A percentile compares a stretch with the other conserved stretches of the same genome.
These are phyloP conservation scores for Pseudogymnoascus verrucosus DNA, from an alignment of 2,329 filamentous ascomycete genomes.

Conservation along the genomic window DNA sequence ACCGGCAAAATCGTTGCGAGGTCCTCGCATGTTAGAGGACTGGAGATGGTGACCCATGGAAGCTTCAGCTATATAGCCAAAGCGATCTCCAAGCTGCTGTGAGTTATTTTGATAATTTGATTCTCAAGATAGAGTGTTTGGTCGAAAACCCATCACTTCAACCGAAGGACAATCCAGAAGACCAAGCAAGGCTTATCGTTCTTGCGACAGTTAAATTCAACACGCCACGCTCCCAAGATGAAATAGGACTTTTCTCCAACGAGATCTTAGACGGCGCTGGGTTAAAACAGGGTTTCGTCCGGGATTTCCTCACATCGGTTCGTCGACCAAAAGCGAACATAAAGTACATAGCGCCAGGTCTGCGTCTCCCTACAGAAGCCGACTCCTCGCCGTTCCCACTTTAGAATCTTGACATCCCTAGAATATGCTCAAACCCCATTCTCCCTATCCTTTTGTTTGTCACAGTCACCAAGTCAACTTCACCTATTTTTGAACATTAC, in stretches of 20 bases:
- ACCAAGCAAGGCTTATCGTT: constrained; percentile 11
- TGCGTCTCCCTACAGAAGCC: constrained; percentile 8
- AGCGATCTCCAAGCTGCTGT: constrained; percentile 7
- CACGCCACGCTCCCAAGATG: not conserved
- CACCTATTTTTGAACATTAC: constrained; percentile 9
- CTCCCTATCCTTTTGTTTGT: constrained; percentile 14
- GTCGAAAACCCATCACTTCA: constrained; percentile 9
- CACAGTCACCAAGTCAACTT: constrained; percentile 12
- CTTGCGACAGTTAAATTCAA: constrained; percentile 9
- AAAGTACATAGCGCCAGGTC: constrained; percentile 12
- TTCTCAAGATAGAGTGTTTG: constrained; percentile 11
- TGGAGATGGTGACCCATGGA: constrained; percentile 13
- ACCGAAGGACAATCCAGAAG: constrained; percentile 10
- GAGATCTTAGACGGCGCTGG: constrained; percentile 10
- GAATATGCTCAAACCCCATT: not conserved
- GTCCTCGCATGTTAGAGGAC: not conserved
- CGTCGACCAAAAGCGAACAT: constrained; percentile 11
- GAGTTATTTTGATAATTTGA: constrained; percentile 11
- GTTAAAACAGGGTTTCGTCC: constrained; percentile 11
- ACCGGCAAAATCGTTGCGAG: constrained; percentile 14
- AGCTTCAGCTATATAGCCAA: constrained; percentile 14
- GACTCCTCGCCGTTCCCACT: constrained; percentile 8
- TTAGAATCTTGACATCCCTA: constrained; percentile 1
- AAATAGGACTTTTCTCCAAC: constrained; percentile 11
- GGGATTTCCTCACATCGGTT: constrained; percentile 11